These are phyloP conservation scores for Akebia trifoliata DNA, from an alignment of 164 flowering plant species.

Conservation along the genomic window DNA sequence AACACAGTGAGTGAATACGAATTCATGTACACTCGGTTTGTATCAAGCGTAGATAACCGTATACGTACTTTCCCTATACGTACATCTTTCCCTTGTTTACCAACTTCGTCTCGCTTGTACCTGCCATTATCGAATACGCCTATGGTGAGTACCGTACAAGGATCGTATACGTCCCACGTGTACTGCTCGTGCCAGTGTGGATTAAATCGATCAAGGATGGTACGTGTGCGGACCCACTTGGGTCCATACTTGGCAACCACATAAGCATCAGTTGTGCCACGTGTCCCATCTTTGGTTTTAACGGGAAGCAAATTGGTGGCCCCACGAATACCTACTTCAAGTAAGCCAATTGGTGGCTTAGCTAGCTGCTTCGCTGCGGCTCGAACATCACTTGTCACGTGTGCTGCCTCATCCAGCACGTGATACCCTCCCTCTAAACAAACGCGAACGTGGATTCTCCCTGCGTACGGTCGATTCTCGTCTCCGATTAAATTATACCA, in stretches of 20 bases:
- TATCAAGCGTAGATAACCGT: constrained; percentile 75
- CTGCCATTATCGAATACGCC: constrained; percentile 87
- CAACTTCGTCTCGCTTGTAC: constrained; percentile 45
- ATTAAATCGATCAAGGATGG: constrained; percentile 75
- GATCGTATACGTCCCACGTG: constrained; percentile 93
- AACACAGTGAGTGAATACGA: constrained; percentile 57
- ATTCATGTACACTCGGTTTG: constrained; percentile 59
- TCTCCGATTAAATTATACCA: constrained; percentile 74
- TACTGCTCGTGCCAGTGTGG: constrained; percentile 97
- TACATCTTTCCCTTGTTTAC: constrained; percentile 45
- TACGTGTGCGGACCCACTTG: constrained; percentile 94
- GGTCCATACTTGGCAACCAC: constrained; percentile 92
- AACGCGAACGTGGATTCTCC: constrained; percentile 69
- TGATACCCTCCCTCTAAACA: constrained; percentile 96
- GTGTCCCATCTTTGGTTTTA: constrained; percentile 79
- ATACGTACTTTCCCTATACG: constrained; percentile 78
- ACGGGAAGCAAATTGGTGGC: constrained; percentile 76
- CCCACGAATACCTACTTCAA: constrained; percentile 85
- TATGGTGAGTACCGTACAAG: constrained; percentile 85
- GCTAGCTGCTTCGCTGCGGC: constrained; percentile 75
- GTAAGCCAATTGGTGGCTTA: constrained; percentile 73
- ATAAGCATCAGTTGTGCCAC: constrained; percentile 91
- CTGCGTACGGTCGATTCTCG: constrained; percentile 53
- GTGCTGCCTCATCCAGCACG: constrained; percentile 91
- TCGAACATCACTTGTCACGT: constrained; percentile 79